A percentile compares a stretch with the other conserved stretches of the same genome.
These are phyloP conservation scores for Blastobotrys muscicola DNA, from an alignment of 805 yeast genomes.

Conservation along the genomic window DNA sequence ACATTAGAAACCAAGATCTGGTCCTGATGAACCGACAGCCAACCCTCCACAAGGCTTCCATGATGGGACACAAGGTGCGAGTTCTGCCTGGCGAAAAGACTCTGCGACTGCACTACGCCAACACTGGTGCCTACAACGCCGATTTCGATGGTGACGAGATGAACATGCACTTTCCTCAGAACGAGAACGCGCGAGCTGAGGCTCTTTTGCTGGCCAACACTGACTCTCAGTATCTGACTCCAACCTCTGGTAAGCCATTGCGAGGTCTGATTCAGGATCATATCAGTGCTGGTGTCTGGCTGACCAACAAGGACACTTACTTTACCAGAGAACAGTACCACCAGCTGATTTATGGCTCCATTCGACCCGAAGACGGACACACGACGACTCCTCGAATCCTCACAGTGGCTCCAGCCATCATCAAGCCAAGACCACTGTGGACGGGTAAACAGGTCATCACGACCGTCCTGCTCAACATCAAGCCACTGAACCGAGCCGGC, in stretches of 20 bases:
- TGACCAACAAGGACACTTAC: slow-evolving; percentile 84
- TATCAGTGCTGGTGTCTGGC: slow-evolving; percentile 98
- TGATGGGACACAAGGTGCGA: slow-evolving; percentile 99
- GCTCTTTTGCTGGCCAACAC: slow-evolving; percentile 93
- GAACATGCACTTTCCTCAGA: slow-evolving; percentile 99
- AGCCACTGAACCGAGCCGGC: slow-evolving; percentile 85
- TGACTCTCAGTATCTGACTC: slow-evolving; percentile 94
- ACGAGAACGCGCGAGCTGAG: slow-evolving; percentile 94
- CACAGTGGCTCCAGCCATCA: slow-evolving; percentile 82
- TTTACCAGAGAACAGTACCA: slow-evolving; percentile 89
- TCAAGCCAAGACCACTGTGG: slow-evolving; percentile 88
- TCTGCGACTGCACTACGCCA: slow-evolving; percentile 91
- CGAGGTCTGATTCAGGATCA: slow-evolving; percentile 99
- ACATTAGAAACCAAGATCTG: slow-evolving; percentile 88
- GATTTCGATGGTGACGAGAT: slow-evolving; percentile 99
- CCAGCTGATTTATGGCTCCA: slow-evolving; percentile 85
- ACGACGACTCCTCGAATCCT: slow-evolving; percentile 48
- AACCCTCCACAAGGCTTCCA: slow-evolving; percentile 96
- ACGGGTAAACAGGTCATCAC: slow-evolving; percentile 96
- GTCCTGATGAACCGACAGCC: slow-evolving; percentile 99
- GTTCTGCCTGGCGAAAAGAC: slow-evolving; percentile 98
- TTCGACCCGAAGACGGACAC: slow-evolving; percentile 97
- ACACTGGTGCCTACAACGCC: slow-evolving; percentile 97
- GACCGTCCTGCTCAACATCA: slow-evolving; percentile 81
- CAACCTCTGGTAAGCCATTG: slow-evolving; percentile 96